Evolutionary conservation across 441 rosid genomes (phyloP), one percentile per base, ranked within the genome.

Genomic region (Iberis amara): DNA sequence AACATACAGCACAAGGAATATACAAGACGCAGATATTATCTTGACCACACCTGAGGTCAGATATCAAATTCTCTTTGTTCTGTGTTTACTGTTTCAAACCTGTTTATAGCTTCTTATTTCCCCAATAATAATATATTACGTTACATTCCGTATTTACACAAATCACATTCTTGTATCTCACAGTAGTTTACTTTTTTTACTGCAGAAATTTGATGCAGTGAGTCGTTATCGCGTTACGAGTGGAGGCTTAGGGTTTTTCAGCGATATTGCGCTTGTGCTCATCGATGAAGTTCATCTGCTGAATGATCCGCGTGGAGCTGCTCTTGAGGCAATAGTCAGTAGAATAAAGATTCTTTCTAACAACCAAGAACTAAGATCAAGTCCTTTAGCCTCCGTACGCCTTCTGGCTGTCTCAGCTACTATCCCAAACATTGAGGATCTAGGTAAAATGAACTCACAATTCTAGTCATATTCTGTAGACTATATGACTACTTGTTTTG

Each of bases 291-390:
- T 92, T 76, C 97, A 92, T 73, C 72, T 86, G 28, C 75, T 92
- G 72, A 92, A 84, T 77, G 97, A 92, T 73, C 85, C 82, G 8
- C 96, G 99, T 11, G 99, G 99, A 68, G 99, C 96, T 31, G 83
- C 84, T 69, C 76, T 89, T 52, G 97, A 92, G 77, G 99, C 99
- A 71, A 73, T 92, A 42, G 89, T 92, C 79, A 82, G 97, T 75
- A 84, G 96, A 70, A 78, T 86, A 66, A 92, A 89, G 69, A 81
- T 92, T 85, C 88, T 92, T 46, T 69, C 99, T 62, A 70, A 72
- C 54, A 84, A 74, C 61, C 83, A 74, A 47, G 94, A 84, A 55
- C 72, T 92, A 77, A 89, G 79, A 56, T 75, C 75, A 41, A 78
- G 92, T 70, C 65, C 95, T 70, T 77, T 92, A 46, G 91, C 88